Percentiles rank a stretch among this genome's conserved stretches.
Evolutionary conservation across 2,329 filamentous ascomycete species (phyloP).

Genomic region (Hymenoscyphus linearis): DNA sequence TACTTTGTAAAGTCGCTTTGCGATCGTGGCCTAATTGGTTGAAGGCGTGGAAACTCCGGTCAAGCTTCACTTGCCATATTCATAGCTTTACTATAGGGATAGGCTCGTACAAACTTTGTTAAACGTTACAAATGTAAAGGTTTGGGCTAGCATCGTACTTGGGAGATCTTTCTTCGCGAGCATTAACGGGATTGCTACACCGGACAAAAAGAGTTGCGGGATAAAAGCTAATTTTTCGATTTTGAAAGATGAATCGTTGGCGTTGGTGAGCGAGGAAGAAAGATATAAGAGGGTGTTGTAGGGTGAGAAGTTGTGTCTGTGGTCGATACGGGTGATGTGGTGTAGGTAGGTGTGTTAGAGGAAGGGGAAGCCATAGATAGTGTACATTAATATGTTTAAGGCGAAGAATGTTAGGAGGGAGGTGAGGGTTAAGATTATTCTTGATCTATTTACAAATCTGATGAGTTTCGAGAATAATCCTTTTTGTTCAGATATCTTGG

Average conservation of each 20-base stretch:
- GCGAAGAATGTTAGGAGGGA: slow-evolving; percentile 68
- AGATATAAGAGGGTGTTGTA: slow-evolving; percentile 92
- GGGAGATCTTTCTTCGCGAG: slow-evolving; percentile 79
- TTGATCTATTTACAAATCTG: no score
- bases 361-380: slow-evolving; percentile 72
- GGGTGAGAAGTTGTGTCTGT: slow-evolving; percentile 96
- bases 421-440: slow-evolving; percentile 53
- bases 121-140: slow-evolving; percentile 93
- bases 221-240: slow-evolving; percentile 82
- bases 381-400: slow-evolving; percentile 77
- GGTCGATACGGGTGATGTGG: slow-evolving; percentile 87
- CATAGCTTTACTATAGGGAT: no score
- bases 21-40: no score
- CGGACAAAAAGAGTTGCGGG: slow-evolving; percentile 78
- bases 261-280: slow-evolving; percentile 57
- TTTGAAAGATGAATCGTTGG: slow-evolving; percentile 34
- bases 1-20: no score
- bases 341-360: slow-evolving; percentile 87
- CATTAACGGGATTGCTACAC: slow-evolving; percentile 67
- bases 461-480: no score
- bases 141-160: slow-evolving; percentile 85
- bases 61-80: no score
- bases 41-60: no score
- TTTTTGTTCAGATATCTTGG: no score
- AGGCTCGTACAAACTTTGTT: slow-evolving; percentile 99